phyloP scores from a whole-genome alignment of 2,329 filamentous ascomycete species.

The Aspergillus candidus region DNA sequence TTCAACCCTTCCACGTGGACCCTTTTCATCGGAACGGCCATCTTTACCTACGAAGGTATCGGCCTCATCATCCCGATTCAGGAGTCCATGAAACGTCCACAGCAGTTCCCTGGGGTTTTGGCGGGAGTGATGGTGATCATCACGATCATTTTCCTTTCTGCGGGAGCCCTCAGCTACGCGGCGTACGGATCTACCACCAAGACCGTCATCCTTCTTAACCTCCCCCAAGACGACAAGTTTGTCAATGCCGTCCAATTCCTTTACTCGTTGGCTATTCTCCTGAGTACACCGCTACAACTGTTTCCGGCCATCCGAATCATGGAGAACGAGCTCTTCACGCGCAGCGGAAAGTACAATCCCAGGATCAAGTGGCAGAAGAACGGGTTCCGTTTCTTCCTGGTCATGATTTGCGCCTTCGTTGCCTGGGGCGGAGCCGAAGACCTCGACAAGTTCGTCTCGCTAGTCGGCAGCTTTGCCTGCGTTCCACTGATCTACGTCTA shows the following conservation, averaged over 20 bases:
- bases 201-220: conserved; percentile 91
- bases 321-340: conserved; percentile 87
- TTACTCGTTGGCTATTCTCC: conserved; percentile 93
- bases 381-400: conserved; percentile 86
- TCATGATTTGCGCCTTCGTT: conserved; percentile 76
- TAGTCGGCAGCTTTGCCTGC: conserved; percentile 96
- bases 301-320: conserved; percentile 97
- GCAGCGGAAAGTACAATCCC: conserved; percentile 94
- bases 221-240: conserved; percentile 90
- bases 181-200: conserved; percentile 93
- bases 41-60: conserved; percentile 98
- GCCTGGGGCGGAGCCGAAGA: conserved; percentile 91
- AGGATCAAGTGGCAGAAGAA: conserved; percentile 99
- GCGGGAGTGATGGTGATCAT: conserved; percentile 92
- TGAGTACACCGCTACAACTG: conserved; percentile 92
- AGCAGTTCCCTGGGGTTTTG: conserved; percentile 85
- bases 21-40: conserved; percentile 95
- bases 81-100: conserved; percentile 87
- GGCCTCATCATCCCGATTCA: conserved; percentile 97
- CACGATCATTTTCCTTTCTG: conserved; percentile 80
- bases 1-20: conserved; percentile 95
- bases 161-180: conserved; percentile 90
- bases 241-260: conserved; percentile 96
- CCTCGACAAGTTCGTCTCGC: conserved; percentile 92
- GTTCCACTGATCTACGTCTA: conserved; percentile 97